phyloP scores from a whole-genome alignment of 371 early-diverging fungal genomes.

The Rhizopus arrhizus region DNA sequence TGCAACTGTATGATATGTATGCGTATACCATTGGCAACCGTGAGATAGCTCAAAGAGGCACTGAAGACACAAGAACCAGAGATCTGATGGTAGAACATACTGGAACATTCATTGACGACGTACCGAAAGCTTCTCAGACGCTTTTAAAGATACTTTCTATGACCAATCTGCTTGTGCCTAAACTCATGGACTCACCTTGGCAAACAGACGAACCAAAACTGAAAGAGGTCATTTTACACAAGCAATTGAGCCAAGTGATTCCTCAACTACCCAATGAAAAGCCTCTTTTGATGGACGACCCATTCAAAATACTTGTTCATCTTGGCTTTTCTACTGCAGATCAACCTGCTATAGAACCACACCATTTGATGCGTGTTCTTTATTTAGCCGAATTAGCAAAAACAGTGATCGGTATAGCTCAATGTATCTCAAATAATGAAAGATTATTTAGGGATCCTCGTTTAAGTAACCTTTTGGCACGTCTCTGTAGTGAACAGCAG shows the following conservation, averaged over 20 bases:
- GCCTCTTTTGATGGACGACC: slow-evolving; percentile 69
- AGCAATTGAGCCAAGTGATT: slow-evolving; percentile 20
- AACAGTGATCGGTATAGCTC: slow-evolving; percentile 46
- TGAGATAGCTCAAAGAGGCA: slow-evolving; percentile 70
- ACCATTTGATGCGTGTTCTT: slow-evolving; percentile 65
- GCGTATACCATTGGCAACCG: slow-evolving; percentile 69
- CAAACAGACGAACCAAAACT: slow-evolving; percentile 23
- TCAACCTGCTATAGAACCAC: slow-evolving; percentile 46
- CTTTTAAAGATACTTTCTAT: slow-evolving; percentile 67
- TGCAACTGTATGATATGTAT: slow-evolving; percentile 46
- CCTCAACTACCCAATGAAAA: slow-evolving; percentile 12
- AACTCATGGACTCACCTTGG: slow-evolving; percentile 34
- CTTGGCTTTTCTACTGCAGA: slow-evolving; percentile 50
- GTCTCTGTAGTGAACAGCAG: slow-evolving; percentile 11
- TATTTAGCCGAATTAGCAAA: slow-evolving; percentile 70
- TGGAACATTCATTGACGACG: slow-evolving; percentile 63
- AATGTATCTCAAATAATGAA: slow-evolving; percentile 19
- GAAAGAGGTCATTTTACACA: slow-evolving; percentile 22
- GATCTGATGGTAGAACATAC: slow-evolving; percentile 49
- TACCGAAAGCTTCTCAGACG: slow-evolving; percentile 59
- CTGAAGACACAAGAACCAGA: slow-evolving; percentile 29
- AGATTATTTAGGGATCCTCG: slow-evolving; percentile 12
- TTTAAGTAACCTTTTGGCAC: slow-evolving; percentile 5
- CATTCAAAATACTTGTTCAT: slow-evolving; percentile 63
- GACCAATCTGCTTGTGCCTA: slow-evolving; percentile 41